Conservation (phyloP, 495 filamentous ascomycete species). For the Tuber brumale region DNA sequence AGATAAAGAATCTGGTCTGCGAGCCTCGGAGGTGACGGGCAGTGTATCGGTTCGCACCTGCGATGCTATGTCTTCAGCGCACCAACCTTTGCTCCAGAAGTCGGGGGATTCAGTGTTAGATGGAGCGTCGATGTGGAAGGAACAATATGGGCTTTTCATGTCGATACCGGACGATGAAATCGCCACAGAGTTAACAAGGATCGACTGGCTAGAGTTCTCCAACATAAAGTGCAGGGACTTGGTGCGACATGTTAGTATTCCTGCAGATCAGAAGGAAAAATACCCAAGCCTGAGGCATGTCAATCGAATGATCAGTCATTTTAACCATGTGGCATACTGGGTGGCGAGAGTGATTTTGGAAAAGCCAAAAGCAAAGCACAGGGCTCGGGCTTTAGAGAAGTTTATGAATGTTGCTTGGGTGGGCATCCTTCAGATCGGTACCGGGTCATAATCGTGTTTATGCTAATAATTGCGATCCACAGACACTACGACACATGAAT, state of each 20-base stretch:
- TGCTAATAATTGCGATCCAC: slow-evolving; percentile 21
- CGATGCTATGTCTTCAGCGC: slow-evolving; percentile 29
- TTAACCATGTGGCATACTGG: slow-evolving; percentile 90
- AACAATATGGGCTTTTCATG: slow-evolving; percentile 41
- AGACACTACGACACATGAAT: slow-evolving; percentile 81
- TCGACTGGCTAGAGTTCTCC: slow-evolving; percentile 95
- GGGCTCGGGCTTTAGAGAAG: slow-evolving; percentile 81
- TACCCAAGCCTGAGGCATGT: slow-evolving; percentile 76
- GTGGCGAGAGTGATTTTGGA: slow-evolving; percentile 87
- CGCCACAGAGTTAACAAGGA: slow-evolving; percentile 83
- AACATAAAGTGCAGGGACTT: slow-evolving; percentile 93
- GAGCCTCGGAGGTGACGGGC: slow-evolving; percentile 47
- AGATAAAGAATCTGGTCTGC: slow-evolving; percentile 30
- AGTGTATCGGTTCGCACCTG: slow-evolving; percentile 43
- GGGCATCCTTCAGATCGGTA: slow-evolving; percentile 15
- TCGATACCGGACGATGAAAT: slow-evolving; percentile 58
- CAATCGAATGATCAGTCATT: slow-evolving; percentile 88
- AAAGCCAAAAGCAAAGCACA: slow-evolving; percentile 92
- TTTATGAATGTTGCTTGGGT: slow-evolving; percentile 77
- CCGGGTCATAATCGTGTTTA: background rate
- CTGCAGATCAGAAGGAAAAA: slow-evolving; percentile 63
- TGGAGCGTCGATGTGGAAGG: slow-evolving; percentile 25
- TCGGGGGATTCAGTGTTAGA: slow-evolving; percentile 14
- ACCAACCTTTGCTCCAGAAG: slow-evolving; percentile 26
- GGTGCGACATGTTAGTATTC: slow-evolving; percentile 78